Evolutionary conservation across 306 rosid species (phyloP).

Genomic region (Rosa persica): DNA sequence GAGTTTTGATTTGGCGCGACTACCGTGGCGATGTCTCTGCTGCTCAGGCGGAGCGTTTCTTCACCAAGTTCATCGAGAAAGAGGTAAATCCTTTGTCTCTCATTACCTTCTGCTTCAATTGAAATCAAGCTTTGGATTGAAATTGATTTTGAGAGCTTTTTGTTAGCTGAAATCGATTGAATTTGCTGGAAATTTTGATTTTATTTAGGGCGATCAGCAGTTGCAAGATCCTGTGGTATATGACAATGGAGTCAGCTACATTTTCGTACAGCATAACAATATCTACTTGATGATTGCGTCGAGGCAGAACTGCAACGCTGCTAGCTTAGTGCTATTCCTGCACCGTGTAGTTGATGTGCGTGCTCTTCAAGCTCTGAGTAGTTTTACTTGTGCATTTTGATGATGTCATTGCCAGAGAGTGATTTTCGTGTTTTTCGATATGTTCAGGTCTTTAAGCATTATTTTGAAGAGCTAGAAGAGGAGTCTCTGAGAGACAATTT

Average conservation of each 20-base stretch:
- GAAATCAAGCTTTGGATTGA: neutral
- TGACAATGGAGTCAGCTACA: conserved; percentile 74
- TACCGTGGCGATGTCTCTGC: conserved; percentile 87
- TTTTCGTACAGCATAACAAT: conserved; percentile 81
- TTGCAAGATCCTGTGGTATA: conserved; percentile 84
- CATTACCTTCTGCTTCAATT: neutral
- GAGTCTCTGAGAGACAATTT: conserved; percentile 87
- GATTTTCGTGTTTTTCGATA: neutral
- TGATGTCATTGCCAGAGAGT: neutral
- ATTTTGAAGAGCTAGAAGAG: conserved; percentile 80
- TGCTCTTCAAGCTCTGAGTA: neutral
- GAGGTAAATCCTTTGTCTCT: conserved; percentile 39
- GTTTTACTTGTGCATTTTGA: neutral
- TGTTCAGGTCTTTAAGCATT: conserved; percentile 76
- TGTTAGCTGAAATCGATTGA: neutral
- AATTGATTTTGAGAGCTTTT: neutral
- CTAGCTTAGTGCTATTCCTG: conserved; percentile 74
- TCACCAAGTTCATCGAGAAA: conserved; percentile 85
- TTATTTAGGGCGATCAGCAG: conserved; percentile 59
- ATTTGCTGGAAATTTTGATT: neutral
- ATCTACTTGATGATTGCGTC: conserved; percentile 72
- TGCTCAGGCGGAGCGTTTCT: conserved; percentile 78
- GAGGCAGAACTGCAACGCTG: conserved; percentile 84
- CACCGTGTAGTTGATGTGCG: conserved; percentile 70
- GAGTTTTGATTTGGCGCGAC: conserved; percentile 87